phyloP scores from a whole-genome alignment of 2,329 filamentous ascomycete genomes.

The Colletotrichum zoysiae region DNA sequence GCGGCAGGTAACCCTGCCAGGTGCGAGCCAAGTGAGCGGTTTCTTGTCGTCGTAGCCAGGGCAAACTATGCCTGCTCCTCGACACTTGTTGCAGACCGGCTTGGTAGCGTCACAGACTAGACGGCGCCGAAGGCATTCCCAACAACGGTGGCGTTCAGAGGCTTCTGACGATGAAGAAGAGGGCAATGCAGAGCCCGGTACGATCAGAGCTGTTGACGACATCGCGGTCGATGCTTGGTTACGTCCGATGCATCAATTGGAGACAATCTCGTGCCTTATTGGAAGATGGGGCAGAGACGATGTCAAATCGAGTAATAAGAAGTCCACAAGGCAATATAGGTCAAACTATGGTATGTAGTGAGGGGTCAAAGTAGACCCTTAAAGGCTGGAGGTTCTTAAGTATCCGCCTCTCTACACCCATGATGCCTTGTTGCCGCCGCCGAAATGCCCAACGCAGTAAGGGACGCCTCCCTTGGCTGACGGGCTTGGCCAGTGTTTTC shows the following conservation, averaged over 20 bases:
- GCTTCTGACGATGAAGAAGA: not conserved
- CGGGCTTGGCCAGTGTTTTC: slow-evolving; percentile 40
- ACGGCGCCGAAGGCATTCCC: slow-evolving; percentile 57
- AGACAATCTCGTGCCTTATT: slow-evolving; percentile 4
- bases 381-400: slow-evolving; percentile 31
- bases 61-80: slow-evolving; percentile 50
- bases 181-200: not conserved
- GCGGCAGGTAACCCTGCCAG: slow-evolving; percentile 52
- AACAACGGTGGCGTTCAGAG: slow-evolving; percentile 50
- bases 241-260: slow-evolving; percentile 2
- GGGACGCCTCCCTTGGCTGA: slow-evolving; percentile 2
- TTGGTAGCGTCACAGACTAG: slow-evolving; percentile 55
- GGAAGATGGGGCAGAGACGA: slow-evolving; percentile 8
- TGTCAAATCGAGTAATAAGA: slow-evolving; percentile 31
- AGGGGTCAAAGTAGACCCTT: slow-evolving; percentile 1
- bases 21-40: slow-evolving; percentile 56
- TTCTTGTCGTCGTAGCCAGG: slow-evolving; percentile 55
- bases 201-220: not conserved
- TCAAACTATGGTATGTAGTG: not conserved
- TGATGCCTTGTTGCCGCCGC: slow-evolving; percentile 20
- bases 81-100: slow-evolving; percentile 55
- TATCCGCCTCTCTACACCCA: not conserved
- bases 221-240: not conserved
- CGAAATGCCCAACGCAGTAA: not conserved
- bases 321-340: slow-evolving; percentile 8